Percentiles rank a stretch among this genome's conserved stretches.
These are phyloP conservation scores for Cyclotella choctawhatcheeana DNA, from an alignment of 108 stramenopile species.

Conservation along the genomic window DNA sequence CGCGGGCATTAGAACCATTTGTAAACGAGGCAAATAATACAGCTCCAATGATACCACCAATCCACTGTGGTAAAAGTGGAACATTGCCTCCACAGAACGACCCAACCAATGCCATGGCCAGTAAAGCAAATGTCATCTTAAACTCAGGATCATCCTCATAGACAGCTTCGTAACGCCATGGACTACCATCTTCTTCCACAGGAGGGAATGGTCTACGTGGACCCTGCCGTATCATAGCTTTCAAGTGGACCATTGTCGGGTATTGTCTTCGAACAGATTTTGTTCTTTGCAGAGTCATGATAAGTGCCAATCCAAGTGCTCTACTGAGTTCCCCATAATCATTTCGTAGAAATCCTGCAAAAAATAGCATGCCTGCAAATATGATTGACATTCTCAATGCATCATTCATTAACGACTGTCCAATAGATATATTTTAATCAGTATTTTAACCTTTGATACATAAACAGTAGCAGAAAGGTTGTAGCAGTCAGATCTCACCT, in stretches of 20 bases:
- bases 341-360: conserved; percentile 67
- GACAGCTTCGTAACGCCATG: conserved; percentile 63
- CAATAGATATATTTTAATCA: not conserved
- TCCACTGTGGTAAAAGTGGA: conserved; percentile 81
- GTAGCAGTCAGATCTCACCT: conserved; percentile 44
- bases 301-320: conserved; percentile 69
- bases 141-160: conserved; percentile 70
- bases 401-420: conserved; percentile 49
- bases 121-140: conserved; percentile 71
- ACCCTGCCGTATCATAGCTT: conserved; percentile 52
- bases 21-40: conserved; percentile 66
- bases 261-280: conserved; percentile 62
- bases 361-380: conserved; percentile 41
- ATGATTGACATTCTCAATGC: conserved; percentile 30
- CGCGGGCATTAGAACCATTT: conserved; percentile 56
- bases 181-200: conserved; percentile 54
- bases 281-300: conserved; percentile 64
- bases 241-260: conserved; percentile 73
- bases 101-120: conserved; percentile 78
- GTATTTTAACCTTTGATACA: not conserved
- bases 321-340: conserved; percentile 78
- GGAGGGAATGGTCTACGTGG: conserved; percentile 79
- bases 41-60: conserved; percentile 76
- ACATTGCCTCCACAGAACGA: conserved; percentile 78
- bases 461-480: not conserved